These are phyloP conservation scores for Lentinula detonsa DNA, from an alignment of 768 basidiomycete species.

Conservation along the genomic window DNA sequence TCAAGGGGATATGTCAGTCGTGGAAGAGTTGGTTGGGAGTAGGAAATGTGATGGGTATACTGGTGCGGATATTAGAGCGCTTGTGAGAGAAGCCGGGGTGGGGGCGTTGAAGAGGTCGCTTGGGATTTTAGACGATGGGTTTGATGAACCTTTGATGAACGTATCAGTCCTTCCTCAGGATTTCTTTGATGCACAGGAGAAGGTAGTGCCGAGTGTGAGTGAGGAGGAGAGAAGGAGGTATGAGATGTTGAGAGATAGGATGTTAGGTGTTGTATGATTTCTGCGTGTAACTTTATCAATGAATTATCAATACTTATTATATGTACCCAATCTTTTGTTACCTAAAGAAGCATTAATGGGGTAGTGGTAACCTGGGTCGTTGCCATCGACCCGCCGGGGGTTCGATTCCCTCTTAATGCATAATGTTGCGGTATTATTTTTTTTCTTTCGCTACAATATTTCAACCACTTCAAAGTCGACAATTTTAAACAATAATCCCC, in stretches of 20 bases:
- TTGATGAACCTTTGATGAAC: slow-evolving; percentile 32
- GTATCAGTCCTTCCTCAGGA: slow-evolving; percentile 28
- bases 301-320: too few relatives aligned
- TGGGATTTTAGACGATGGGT: slow-evolving; percentile 53
- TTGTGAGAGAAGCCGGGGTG: slow-evolving; percentile 88
- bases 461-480: too few relatives aligned
- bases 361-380: not conserved
- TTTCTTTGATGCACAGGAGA: slow-evolving; percentile 68
- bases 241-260: slow-evolving; percentile 72
- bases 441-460: not conserved
- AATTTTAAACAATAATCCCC: too few relatives aligned
- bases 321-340: too few relatives aligned
- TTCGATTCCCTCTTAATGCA: slow-evolving; percentile 58
- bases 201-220: slow-evolving; percentile 85
- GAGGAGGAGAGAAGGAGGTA: slow-evolving; percentile 77
- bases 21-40: slow-evolving; percentile 43
- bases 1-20: slow-evolving; percentile 9
- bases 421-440: too few relatives aligned
- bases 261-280: slow-evolving; percentile 20
- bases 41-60: slow-evolving; percentile 81
- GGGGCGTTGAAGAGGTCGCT: slow-evolving; percentile 66
- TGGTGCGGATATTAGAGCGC: slow-evolving; percentile 84
- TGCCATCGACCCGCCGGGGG: slow-evolving; percentile 46
- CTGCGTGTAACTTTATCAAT: too few relatives aligned
- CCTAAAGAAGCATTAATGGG: not conserved